These are phyloP conservation scores for Hymenoscyphus fraxineus DNA, from an alignment of 2,329 filamentous ascomycete genomes.

Conservation along the genomic window DNA sequence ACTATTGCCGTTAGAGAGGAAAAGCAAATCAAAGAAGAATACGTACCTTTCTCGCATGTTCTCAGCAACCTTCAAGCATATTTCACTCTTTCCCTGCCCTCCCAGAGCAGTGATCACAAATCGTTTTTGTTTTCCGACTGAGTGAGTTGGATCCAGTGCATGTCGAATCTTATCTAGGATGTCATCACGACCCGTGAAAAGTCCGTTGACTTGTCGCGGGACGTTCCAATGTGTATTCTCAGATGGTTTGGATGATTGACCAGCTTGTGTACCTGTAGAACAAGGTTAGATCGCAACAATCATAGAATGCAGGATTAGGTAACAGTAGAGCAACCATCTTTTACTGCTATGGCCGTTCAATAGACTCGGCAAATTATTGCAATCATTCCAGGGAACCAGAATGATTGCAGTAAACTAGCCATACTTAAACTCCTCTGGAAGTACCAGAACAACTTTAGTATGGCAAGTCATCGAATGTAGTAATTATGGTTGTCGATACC, in stretches of 20 bases:
- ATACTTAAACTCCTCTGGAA: too few relatives aligned
- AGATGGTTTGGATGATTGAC: background rate
- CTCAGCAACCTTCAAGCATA: constrained; percentile 22
- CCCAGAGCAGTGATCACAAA: constrained; percentile 27
- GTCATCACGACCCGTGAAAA: constrained; percentile 23
- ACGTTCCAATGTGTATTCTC: constrained; percentile 20
- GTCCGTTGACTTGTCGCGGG: constrained; percentile 17
- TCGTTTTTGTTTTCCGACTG: constrained; percentile 16
- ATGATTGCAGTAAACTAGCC: too few relatives aligned
- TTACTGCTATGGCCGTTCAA: too few relatives aligned
- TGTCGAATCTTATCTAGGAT: constrained; percentile 18
- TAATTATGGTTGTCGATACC: too few relatives aligned
- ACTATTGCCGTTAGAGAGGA: constrained; percentile 14
- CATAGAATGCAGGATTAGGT: too few relatives aligned
- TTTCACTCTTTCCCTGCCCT: constrained; percentile 25
- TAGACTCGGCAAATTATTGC: too few relatives aligned
- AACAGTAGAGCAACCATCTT: too few relatives aligned
- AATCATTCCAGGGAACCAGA: too few relatives aligned
- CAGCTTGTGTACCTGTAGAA: too few relatives aligned
- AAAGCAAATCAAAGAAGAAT: background rate
- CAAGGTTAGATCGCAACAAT: too few relatives aligned
- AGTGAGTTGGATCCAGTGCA: constrained; percentile 1
- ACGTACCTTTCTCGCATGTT: constrained; percentile 24
- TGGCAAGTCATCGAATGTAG: too few relatives aligned
- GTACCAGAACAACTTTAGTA: too few relatives aligned